A percentile compares a stretch with the other conserved stretches of the same genome.
Evolutionary conservation across 2,329 filamentous ascomycete genomes (phyloP).

Genomic region (Delphinella strobiligena): DNA sequence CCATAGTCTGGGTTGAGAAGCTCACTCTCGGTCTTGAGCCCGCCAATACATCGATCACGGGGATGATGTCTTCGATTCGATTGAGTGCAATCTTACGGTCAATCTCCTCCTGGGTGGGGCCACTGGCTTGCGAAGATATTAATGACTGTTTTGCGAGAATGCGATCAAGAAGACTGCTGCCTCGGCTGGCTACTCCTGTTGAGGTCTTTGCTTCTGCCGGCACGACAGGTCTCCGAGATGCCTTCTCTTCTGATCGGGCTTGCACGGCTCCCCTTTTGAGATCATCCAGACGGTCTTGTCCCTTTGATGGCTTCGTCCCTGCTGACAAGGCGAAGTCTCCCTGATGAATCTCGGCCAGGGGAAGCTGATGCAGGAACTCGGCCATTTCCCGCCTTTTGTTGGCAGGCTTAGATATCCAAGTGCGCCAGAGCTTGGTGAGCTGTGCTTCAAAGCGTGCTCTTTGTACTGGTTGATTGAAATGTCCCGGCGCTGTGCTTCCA

Average conservation of each 20-base stretch:
- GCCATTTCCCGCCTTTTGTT: constrained; percentile 26
- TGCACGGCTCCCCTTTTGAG: constrained; percentile 41
- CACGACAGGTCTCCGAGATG: constrained; percentile 12
- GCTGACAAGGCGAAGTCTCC: constrained; percentile 39
- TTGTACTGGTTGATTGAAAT: constrained; percentile 34
- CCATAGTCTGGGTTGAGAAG: constrained; percentile 30
- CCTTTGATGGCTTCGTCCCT: constrained; percentile 48
- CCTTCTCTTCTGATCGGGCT: constrained; percentile 20
- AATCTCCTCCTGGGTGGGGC: constrained; percentile 29
- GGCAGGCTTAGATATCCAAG: constrained; percentile 23
- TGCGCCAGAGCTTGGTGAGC: constrained; percentile 33
- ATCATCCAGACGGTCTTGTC: constrained; percentile 56
- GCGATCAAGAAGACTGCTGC: constrained; percentile 36
- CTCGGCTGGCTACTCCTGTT: constrained; percentile 24
- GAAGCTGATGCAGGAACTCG: constrained; percentile 46
- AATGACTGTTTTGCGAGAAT: constrained; percentile 38
- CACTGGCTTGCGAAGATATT: constrained; percentile 23
- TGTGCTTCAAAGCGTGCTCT: constrained; percentile 39
- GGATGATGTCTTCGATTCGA: constrained; percentile 32
- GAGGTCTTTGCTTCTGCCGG: constrained; percentile 24
- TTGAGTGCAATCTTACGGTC: constrained; percentile 36
- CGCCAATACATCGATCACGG: constrained; percentile 30
- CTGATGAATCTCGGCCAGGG: constrained; percentile 40
- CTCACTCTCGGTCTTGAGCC: constrained; percentile 25
- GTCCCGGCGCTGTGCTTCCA: constrained; percentile 17